Conservation (phyloP, 2,329 filamentous ascomycete genomes). For the Neoscytalidium dimidiatum region DNA sequence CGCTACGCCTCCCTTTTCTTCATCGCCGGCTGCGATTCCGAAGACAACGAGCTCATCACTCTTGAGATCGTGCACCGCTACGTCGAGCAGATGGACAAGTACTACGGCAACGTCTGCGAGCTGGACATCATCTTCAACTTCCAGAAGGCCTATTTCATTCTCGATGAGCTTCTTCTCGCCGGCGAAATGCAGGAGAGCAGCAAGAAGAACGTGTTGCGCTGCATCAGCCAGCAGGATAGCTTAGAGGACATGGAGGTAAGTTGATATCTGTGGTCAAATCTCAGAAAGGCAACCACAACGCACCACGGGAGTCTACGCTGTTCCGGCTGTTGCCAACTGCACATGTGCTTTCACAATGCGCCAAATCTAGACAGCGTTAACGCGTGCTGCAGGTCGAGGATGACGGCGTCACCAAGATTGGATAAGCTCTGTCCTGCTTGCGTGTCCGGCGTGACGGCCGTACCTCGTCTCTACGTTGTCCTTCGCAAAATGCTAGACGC, state of each 20-base stretch:
- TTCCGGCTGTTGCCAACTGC: conserved; percentile 8
- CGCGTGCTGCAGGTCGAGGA: conserved; percentile 38
- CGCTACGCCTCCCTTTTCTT: conserved; percentile 99
- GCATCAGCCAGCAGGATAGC: conserved; percentile 95
- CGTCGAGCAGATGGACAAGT: conserved; percentile 99
- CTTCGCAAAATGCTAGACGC: not conserved
- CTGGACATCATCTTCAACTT: conserved; percentile 99
- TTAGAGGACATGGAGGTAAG: conserved; percentile 99
- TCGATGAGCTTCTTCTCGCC: conserved; percentile 92
- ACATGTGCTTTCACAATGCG: conserved; percentile 8
- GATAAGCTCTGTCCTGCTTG: conserved; percentile 6
- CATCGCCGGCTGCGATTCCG: conserved; percentile 95
- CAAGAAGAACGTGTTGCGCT: conserved; percentile 97
- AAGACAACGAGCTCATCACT: conserved; percentile 96
- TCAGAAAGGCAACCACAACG: not conserved
- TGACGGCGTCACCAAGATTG: conserved; percentile 36
- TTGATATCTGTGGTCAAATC: conserved; percentile 29
- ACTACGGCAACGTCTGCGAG: conserved; percentile 99
- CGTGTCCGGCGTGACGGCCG: conserved; percentile 2
- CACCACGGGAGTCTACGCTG: not conserved
- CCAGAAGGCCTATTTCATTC: conserved; percentile 98
- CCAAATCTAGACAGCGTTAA: conserved; percentile 2
- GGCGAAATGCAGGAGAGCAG: conserved; percentile 98
- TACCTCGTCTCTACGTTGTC: not conserved
- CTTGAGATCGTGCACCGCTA: conserved; percentile 99